Evolutionary conservation across 2,329 filamentous ascomycete genomes (phyloP), one percentile per base, ranked within the genome.

Genomic region (Graphiopsis chlorocephala): DNA sequence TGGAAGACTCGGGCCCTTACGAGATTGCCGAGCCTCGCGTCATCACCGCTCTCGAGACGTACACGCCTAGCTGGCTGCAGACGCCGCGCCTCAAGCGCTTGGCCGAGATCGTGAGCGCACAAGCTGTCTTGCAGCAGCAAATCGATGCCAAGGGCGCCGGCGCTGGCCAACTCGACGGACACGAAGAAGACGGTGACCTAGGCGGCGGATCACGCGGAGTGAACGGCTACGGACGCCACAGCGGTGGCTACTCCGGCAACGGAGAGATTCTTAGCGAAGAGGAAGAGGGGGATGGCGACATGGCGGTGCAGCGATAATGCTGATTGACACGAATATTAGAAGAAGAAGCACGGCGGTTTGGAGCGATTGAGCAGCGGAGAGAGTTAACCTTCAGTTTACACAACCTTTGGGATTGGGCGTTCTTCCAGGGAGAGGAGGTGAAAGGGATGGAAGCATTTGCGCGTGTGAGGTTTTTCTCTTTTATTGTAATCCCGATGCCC

Each of bases 1-100:
- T 99, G 93, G 95, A 99, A 75, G 95, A 99, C 80, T 97, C 92
- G 72, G 95, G 95, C 26, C 95, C 94, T 28, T 99, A 99, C 75
- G 95, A 98, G 79, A 99, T 99, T 78, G 95, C 95, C 15, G 95
- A 99, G 79, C 95, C 95, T 29, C 87, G 95, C 76, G 91, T 92
- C 62, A 99, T 99, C 74, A 97, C 93, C 3, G 95, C 95, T 61
- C 82, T 99, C 70, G 95, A 99, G 82, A 99, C 95, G 15, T 99
- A 99, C 77, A 98, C 95, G 59, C 95, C 95, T 68, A 97, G 93
- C 71, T 99, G 94, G 94, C 87, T 97, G 58, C 93, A 97, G 91
- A 97, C 93, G 65, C 94, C 94, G 56, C 88, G 94, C 67, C 81
- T 99, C 68, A 98, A 98, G 84, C 90, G 95, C 67, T 84, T 99